Base-by-base conservation (phyloP, 2,329 filamentous ascomycete species). In the Lachnellula occidentalis region DNA sequence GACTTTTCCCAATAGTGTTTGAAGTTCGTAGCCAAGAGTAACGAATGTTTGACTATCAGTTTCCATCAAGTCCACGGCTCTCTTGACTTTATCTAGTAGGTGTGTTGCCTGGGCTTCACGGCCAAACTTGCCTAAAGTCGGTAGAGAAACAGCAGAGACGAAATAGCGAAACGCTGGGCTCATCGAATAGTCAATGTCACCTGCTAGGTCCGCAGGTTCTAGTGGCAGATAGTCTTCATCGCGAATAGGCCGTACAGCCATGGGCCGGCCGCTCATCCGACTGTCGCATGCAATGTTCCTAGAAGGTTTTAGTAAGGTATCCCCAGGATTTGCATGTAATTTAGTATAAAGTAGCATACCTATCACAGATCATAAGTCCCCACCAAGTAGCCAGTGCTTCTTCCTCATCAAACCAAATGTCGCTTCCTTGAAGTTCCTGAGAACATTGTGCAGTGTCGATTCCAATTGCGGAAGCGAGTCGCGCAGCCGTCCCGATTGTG, bases 291-390 rank as follows among this genome's bases (percentile, higher is more conserved):
- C 45, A 46, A 64, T 61, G 22, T 47, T 41, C 36, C 59, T 63
- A 34, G 12, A 31, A 19, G 14, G 15, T 19, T 43, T 55, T 37
- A 55, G 34, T n/a, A 42, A 50, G 52, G 52, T 4, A 34, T 14
- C 17, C 3, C 17, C 22, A 24, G 31, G 15, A 11, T 6, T 43
- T 11, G 7, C 5, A 17, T 17, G 5, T n/a, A 8, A 12, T 24
- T 5, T 1, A 24, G 24, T 24, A 6, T 21, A 3, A 27, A 19
- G n/a, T 27, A 7, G 50, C 55, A 14, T 59, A 63, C 62, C 59
- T 60, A n/a, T 64, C 62, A 27, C 51, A 59, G 27, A 64, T 63
- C 14, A 60, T 57, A 34, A 64, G 46, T 15, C 60, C 60, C 60
- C 62, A 64, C 60, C 60, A 64, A 15, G 57, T 58, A 27, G 54